Conservation (phyloP, 371 early-diverging fungal genomes). For the Mortierella sp. region DNA sequence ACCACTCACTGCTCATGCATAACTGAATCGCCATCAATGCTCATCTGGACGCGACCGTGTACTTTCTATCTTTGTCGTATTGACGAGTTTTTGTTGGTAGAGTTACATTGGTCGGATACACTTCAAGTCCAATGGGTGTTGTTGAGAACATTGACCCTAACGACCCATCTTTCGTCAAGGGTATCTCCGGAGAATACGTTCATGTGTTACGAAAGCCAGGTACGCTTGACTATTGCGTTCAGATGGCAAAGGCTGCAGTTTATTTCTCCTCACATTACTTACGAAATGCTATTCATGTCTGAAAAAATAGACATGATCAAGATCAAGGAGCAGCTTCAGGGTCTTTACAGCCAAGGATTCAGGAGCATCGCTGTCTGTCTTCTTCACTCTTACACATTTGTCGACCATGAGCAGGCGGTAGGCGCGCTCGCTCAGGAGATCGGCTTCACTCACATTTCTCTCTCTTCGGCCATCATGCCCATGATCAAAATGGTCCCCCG, state of each 20-base stretch:
- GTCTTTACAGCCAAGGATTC: constrained; percentile 79
- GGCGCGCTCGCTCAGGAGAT: constrained; percentile 79
- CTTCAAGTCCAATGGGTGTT: constrained; percentile 69
- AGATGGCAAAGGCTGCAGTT: no score
- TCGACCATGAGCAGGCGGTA: constrained; percentile 85
- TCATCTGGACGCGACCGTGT: no score
- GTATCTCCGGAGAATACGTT: constrained; percentile 91
- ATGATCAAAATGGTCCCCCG: constrained; percentile 97
- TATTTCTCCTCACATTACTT: no score
- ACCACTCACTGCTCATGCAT: no score
- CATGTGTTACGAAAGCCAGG: constrained; percentile 78
- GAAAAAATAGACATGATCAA: constrained; percentile 59
- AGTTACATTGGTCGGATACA: constrained; percentile 84
- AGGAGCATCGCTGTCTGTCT: constrained; percentile 91
- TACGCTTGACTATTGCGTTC: constrained; percentile 20
- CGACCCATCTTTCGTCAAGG: constrained; percentile 65
- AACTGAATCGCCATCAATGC: no score
- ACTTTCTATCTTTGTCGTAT: background rate
- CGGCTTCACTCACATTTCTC: constrained; percentile 89
- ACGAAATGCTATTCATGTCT: no score
- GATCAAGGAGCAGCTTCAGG: constrained; percentile 71
- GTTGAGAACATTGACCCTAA: constrained; percentile 57
- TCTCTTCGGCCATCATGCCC: constrained; percentile 89
- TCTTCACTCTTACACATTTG: constrained; percentile 93
- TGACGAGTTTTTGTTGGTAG: constrained; percentile 39